A percentile compares a stretch with the other conserved stretches of the same genome.
These are phyloP conservation scores for Pythium phragmitis DNA, from an alignment of 352 stramenopile species.

Conservation along the genomic window DNA sequence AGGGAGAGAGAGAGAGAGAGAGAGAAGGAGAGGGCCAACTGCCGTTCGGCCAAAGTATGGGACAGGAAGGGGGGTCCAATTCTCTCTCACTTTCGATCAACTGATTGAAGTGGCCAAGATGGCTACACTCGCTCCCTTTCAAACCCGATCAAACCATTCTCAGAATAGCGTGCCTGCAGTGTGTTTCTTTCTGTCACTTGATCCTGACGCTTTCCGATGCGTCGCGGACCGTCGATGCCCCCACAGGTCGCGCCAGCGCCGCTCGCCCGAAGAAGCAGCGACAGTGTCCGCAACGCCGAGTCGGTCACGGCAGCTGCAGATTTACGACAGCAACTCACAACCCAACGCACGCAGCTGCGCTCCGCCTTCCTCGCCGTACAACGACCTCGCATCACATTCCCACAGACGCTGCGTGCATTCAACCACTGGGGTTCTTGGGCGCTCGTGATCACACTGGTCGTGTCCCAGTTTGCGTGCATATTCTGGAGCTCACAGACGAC, in stretches of 20 bases:
- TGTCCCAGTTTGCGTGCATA: slow-evolving; percentile 23
- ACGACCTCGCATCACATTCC: neutral
- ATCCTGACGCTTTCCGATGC: neutral
- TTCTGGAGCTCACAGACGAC: slow-evolving; percentile 37
- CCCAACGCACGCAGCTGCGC: slow-evolving; percentile 7
- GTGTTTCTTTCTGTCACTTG: too few relatives aligned
- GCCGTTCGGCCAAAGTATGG: neutral
- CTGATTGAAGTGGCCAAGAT: slow-evolving; percentile 9
- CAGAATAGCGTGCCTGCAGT: neutral
- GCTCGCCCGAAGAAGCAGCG: neutral
- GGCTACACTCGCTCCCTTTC: neutral
- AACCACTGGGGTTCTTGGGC: slow-evolving; percentile 15
- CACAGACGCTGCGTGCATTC: neutral
- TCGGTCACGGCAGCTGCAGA: neutral
- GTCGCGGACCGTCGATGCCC: neutral
- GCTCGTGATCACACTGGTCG: slow-evolving; percentile 13
- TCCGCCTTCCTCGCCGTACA: neutral
- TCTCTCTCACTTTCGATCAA: neutral
- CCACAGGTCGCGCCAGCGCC: neutral
- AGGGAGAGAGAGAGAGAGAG: neutral
- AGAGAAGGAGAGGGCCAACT: neutral
- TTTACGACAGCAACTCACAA: slow-evolving; percentile 5
- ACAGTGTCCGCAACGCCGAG: neutral
- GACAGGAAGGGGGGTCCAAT: slow-evolving; percentile 5
- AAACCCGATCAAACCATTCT: too few relatives aligned